Evolutionary conservation across 768 basidiomycete genomes (phyloP), one percentile per base, ranked within the genome.

Genomic region (Phylloporus sp.): DNA sequence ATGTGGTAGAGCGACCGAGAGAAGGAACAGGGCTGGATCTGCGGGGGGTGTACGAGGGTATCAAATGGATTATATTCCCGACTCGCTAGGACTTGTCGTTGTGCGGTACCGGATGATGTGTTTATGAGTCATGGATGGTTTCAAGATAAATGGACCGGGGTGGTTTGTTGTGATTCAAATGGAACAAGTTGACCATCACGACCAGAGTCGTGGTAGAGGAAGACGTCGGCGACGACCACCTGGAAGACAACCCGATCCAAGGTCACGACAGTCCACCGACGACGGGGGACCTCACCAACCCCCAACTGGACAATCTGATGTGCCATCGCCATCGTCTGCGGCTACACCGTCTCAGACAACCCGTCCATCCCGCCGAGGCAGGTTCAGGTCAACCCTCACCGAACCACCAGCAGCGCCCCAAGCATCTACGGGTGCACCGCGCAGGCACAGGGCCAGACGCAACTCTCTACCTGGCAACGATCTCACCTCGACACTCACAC

Each of bases 401-500:
- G 60, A 65, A 15, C 13, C 57, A 1, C 16, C 43, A 15, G 39
- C 53, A 8, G 5, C 43, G 2, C 52, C 40, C 1, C 54, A 40
- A 35, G 42, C 46, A 24, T 28, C 52, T 22, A n/a, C 47, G 16
- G 18, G 45, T 3, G 31, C 54, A 0, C 53, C 57, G 5, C 45
- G 50, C 20, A 50, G 53, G 36, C 50, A 43, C 24, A 59, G 29
- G 32, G 44, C 55, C 26, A 47, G 58, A 32, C 45, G 44, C 16
- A 6, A 51, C 1, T 43, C 41, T 3, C 57, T 54, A 2, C 49
- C 44, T 1, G 65, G 73, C 4, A 82, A 86, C 55, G 89, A 89
- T 62, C 79, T 93, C 31, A 88, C 89, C 0, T 89, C 88, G 5
- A 79, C 76, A 4, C 80, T 93, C 49, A 87, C 78, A 16, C 78